These are phyloP conservation scores for Cladosporium sp. DNA, from an alignment of 2,329 filamentous ascomycete species.

Conservation along the genomic window DNA sequence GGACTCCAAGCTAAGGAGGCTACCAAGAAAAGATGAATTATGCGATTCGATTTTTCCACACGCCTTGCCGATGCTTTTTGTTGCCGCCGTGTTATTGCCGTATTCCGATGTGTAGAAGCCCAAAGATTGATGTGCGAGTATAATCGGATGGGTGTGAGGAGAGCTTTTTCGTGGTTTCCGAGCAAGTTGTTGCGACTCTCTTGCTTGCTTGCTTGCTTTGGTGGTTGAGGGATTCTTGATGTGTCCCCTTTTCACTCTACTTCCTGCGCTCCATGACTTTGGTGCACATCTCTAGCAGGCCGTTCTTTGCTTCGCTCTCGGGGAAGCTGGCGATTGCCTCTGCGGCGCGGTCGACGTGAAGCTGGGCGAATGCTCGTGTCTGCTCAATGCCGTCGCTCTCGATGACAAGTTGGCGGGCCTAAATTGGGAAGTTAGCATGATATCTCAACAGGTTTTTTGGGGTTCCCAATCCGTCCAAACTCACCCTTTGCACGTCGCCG, in stretches of 20 bases:
- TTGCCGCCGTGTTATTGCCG: not conserved
- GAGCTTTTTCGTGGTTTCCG: not conserved
- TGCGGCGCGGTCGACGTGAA: slow-evolving; percentile 87
- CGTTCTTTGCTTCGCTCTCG: slow-evolving; percentile 90
- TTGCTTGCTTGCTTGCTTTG: not conserved
- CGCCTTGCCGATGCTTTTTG: not conserved
- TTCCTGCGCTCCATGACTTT: slow-evolving; percentile 90
- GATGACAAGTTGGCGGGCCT: slow-evolving; percentile 86
- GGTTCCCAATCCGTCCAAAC: slow-evolving; percentile 32
- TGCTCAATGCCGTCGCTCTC: slow-evolving; percentile 87
- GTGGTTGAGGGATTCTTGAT: not conserved
- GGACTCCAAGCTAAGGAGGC: not conserved
- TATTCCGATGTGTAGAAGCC: not conserved
- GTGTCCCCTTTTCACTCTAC: slow-evolving; percentile 42
- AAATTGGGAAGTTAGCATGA: slow-evolving; percentile 29
- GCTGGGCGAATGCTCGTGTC: slow-evolving; percentile 84
- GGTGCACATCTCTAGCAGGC: slow-evolving; percentile 87
- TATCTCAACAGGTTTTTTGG: no score
- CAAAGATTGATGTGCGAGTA: not conserved
- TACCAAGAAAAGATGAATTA: not conserved
- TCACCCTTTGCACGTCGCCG: slow-evolving; percentile 82
- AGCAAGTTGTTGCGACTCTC: not conserved
- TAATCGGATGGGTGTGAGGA: not conserved
- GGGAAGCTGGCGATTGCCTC: slow-evolving; percentile 82
- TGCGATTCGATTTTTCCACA: not conserved